phyloP scores from a whole-genome alignment of 139 green algal genomes.

The Chlorella ohadii region DNA sequence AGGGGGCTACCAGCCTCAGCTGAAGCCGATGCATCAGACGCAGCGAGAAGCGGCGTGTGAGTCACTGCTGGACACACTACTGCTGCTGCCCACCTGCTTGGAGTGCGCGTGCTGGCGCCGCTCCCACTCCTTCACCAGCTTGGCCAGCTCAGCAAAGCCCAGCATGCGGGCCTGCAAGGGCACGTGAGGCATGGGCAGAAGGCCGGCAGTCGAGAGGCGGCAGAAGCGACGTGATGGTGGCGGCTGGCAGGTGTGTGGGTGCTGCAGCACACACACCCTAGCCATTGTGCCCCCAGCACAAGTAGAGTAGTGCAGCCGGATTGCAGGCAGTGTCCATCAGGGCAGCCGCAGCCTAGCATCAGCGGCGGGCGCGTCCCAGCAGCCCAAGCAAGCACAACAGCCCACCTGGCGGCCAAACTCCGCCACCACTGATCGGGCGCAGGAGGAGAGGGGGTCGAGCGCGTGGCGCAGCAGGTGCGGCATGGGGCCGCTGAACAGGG shows the following conservation, averaged over 20 bases:
- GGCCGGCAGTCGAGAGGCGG: neutral
- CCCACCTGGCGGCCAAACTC: slow-evolving; percentile 51
- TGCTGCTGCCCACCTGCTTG: slow-evolving; percentile 3
- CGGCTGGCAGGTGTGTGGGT: too few relatives aligned
- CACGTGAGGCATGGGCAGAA: neutral
- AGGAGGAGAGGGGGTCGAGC: slow-evolving; percentile 73
- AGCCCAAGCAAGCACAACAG: too few relatives aligned
- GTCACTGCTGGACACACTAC: too few relatives aligned
- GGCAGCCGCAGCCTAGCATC: too few relatives aligned
- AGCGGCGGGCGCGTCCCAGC: too few relatives aligned
- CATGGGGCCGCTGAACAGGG: slow-evolving; percentile 64
- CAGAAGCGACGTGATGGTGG: too few relatives aligned
- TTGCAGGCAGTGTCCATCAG: too few relatives aligned
- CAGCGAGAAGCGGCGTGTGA: neutral
- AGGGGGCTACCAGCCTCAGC: slow-evolving; percentile 14
- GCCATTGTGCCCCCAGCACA: too few relatives aligned
- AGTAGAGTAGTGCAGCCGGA: too few relatives aligned
- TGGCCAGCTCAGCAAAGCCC: slow-evolving; percentile 51
- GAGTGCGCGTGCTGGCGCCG: slow-evolving; percentile 10
- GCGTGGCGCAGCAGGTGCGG: slow-evolving; percentile 63
- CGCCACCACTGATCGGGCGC: slow-evolving; percentile 44
- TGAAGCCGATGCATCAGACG: neutral
- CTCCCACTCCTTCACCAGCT: slow-evolving; percentile 37
- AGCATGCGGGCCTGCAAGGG: slow-evolving; percentile 46
- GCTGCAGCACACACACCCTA: too few relatives aligned